Evolutionary conservation across 495 filamentous ascomycete species (phyloP), one percentile per base, ranked within the genome.

Genomic region (Tricharina praecox): DNA sequence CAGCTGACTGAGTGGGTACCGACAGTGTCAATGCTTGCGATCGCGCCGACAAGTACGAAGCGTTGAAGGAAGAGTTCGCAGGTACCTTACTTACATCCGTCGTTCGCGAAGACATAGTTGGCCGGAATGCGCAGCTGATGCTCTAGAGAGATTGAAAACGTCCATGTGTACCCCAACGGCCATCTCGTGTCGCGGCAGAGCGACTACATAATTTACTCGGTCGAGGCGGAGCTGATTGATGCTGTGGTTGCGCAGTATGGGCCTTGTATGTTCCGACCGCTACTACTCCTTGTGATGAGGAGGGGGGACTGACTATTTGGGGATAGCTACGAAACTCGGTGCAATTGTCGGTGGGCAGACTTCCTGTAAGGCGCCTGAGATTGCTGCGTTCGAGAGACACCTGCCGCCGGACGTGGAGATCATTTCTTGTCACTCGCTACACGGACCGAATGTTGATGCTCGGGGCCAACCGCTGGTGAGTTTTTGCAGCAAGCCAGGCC

Each of bases 291-390:
- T n/a, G n/a, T n/a, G n/a, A n/a, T n/a, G n/a, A n/a, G n/a, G n/a
- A n/a, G n/a, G n/a, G n/a, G n/a, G n/a, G n/a, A n/a, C n/a, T n/a
- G n/a, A 20, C 10, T 40, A 21, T 9, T 10, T 3, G 11, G 10
- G 25, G 53, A 45, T 55, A 95, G 88, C 92, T 54, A 96, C 92
- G 39, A 93, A 92, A 62, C 71, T 83, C 50, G 79, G 81, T 45
- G 90, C 92, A 35, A 87, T 97, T 50, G 90, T 97, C 30, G 90
- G 90, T 44, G 90, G 90, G 16, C 90, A 97, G 64, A 97, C 90
- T 1, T 96, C 92, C 3, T 96, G 92, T 70, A 97, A 97, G 68
- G 85, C 85, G 40, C 90, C 88, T 2, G 90, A 97, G 64, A 88
- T 96, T 54, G 77, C 77, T 32, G 87, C 88, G 1, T 95, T 97